These are phyloP conservation scores for Ilyonectria sp. DNA, from an alignment of 2,329 filamentous ascomycete species.

Conservation along the genomic window DNA sequence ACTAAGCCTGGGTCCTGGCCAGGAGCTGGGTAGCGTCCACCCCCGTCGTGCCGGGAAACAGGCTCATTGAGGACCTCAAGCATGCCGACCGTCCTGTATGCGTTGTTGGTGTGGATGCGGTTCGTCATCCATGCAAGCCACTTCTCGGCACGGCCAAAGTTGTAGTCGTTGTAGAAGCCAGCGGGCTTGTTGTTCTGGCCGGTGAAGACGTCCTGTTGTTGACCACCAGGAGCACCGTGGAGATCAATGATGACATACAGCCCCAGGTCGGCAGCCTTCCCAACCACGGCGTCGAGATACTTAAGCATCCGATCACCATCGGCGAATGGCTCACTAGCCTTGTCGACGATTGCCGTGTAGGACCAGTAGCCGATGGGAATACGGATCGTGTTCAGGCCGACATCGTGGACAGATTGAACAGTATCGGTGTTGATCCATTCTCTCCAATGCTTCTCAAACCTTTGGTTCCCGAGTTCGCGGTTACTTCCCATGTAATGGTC, in stretches of 20 bases:
- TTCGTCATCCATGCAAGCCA: conserved; percentile 40
- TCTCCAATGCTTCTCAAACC: conserved; percentile 36
- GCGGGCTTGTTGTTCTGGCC: conserved; percentile 38
- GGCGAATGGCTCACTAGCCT: conserved; percentile 34
- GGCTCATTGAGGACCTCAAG: conserved; percentile 39
- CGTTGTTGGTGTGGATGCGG: conserved; percentile 31
- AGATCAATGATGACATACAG: conserved; percentile 41
- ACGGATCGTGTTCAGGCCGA: conserved; percentile 37
- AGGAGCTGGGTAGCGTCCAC: conserved; percentile 33
- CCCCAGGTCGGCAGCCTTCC: conserved; percentile 34
- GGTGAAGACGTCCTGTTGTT: conserved; percentile 38
- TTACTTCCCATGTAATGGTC: conserved; percentile 32
- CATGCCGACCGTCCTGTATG: conserved; percentile 25
- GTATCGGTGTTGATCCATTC: conserved; percentile 38
- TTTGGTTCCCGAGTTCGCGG: conserved; percentile 29
- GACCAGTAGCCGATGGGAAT: conserved; percentile 43
- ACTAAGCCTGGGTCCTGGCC: conserved; percentile 34
- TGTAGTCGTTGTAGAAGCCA: conserved; percentile 37
- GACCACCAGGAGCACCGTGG: conserved; percentile 36
- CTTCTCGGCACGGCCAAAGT: conserved; percentile 37
- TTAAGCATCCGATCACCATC: conserved; percentile 36
- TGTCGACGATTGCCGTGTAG: conserved; percentile 34
- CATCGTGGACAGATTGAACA: conserved; percentile 39
- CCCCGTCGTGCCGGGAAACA: conserved; percentile 29
- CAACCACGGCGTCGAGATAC: conserved; percentile 34